Evolutionary conservation across 2,329 filamentous ascomycete genomes (phyloP).

Genomic region (Calcarisporium arbuscula): DNA sequence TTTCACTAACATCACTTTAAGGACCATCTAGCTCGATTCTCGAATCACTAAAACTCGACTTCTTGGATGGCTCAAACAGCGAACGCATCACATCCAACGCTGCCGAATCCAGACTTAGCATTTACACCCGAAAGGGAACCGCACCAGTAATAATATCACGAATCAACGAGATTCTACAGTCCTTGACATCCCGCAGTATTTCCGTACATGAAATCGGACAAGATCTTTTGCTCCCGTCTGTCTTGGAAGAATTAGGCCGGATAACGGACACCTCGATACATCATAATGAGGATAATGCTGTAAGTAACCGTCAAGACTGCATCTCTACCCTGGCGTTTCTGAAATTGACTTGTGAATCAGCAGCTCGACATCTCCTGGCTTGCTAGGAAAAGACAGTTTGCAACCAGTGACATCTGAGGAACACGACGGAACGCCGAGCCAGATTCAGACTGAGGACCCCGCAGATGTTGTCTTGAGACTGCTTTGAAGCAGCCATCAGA

Average conservation of each 20-base stretch:
- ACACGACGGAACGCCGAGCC: too few species aligned
- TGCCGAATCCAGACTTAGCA: conserved; percentile 18
- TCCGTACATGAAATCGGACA: conserved; percentile 15
- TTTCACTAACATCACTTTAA: conserved; percentile 3
- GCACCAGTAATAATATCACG: conserved; percentile 27
- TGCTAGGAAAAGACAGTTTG: too few species aligned
- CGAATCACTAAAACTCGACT: conserved; percentile 20
- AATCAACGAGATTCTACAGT: conserved; percentile 23
- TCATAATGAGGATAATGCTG: conserved; percentile 12
- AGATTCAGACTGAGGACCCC: conserved; percentile 27
- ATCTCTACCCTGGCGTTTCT: background rate
- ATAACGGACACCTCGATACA: conserved; percentile 26
- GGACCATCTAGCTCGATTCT: conserved; percentile 17
- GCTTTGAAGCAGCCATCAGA: too few species aligned
- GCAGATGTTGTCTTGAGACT: conserved; percentile 41
- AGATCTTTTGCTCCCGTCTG: conserved; percentile 10
- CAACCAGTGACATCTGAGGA: too few species aligned
- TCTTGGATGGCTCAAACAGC: conserved; percentile 23
- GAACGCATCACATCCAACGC: conserved; percentile 20
- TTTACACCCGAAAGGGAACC: conserved; percentile 22
- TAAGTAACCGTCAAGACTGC: conserved; percentile 10
- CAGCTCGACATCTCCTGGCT: conserved; percentile 37
- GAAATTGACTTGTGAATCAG: conserved; percentile 12
- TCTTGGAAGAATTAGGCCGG: conserved; percentile 23
- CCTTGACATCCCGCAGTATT: conserved; percentile 19